Conservation (phyloP, 495 filamentous ascomycete genomes). For the Daldinia bambusicola region DNA sequence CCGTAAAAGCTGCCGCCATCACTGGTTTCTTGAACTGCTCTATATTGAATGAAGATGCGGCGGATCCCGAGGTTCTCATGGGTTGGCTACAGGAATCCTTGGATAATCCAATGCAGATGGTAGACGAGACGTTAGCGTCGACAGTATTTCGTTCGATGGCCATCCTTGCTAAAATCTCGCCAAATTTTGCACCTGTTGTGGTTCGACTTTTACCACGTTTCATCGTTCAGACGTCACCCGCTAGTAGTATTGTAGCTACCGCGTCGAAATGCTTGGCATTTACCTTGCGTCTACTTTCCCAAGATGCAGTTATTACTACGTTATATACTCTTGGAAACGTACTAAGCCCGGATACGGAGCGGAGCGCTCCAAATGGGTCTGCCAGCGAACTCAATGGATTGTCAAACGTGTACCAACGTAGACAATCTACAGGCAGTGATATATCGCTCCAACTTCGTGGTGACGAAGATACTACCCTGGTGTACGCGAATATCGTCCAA, state of each 20-base stretch:
- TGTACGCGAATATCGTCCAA: constrained; percentile 84
- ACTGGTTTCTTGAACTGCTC: constrained; percentile 86
- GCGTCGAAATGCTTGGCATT: constrained; percentile 85
- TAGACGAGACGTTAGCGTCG: constrained; percentile 75
- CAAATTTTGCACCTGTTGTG: constrained; percentile 75
- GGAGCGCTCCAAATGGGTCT: constrained; percentile 49
- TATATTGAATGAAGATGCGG: constrained; percentile 78
- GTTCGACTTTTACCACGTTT: constrained; percentile 85
- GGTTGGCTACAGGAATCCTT: constrained; percentile 86
- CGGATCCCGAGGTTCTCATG: constrained; percentile 82
- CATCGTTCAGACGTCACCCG: constrained; percentile 80
- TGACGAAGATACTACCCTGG: constrained; percentile 76
- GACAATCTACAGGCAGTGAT: constrained; percentile 75
- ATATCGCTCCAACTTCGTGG: constrained; percentile 76
- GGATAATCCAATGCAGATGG: constrained; percentile 81
- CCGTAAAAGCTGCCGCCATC: constrained; percentile 84
- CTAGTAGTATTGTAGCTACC: constrained; percentile 69
- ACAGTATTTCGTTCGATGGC: constrained; percentile 84
- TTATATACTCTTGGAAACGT: constrained; percentile 95
- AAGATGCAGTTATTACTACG: constrained; percentile 93
- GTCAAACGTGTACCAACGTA: constrained; percentile 60
- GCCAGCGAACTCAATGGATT: constrained; percentile 51
- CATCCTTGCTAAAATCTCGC: constrained; percentile 76
- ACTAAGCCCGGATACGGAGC: constrained; percentile 73
- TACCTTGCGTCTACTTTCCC: constrained; percentile 80